Percentiles rank a stretch among this genome's conserved stretches.
phyloP scores from a whole-genome alignment of 2,329 filamentous ascomycete species.

The Diaporthe longicolla region DNA sequence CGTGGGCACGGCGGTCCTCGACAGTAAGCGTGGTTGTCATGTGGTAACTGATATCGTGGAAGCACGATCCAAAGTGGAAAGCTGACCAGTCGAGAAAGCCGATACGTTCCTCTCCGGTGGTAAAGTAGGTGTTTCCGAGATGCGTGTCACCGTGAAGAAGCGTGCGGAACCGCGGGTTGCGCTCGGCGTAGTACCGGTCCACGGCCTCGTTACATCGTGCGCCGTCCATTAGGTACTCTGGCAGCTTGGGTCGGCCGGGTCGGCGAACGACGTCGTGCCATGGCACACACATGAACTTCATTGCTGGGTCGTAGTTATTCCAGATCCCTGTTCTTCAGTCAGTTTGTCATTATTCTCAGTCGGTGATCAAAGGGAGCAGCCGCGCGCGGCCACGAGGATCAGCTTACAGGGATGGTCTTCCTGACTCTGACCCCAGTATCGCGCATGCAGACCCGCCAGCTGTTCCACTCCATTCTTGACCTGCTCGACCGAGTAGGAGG shows the following conservation, averaged over 20 bases:
- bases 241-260: conserved; percentile 48
- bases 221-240: conserved; percentile 48
- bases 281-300: conserved; percentile 46
- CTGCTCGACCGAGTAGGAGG: conserved; percentile 50
- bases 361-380: background rate
- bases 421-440: conserved; percentile 45
- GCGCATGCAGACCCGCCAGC: conserved; percentile 53
- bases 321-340: conserved; percentile 37
- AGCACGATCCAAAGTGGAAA: conserved; percentile 53
- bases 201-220: conserved; percentile 50
- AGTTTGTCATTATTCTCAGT: background rate
- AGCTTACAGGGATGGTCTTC: conserved; percentile 45
- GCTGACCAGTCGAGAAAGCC: conserved; percentile 55
- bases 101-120: conserved; percentile 43
- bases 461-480: conserved; percentile 54
- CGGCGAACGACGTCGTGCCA: conserved; percentile 47
- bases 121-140: conserved; percentile 52
- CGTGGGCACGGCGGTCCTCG: conserved; percentile 52
- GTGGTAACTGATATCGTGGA: conserved; percentile 56
- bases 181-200: conserved; percentile 50
- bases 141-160: conserved; percentile 55
- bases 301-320: conserved; percentile 49
- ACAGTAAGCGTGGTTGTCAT: conserved; percentile 50
- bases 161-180: conserved; percentile 52
- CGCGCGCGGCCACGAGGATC: background rate